Percentiles rank a stretch among this genome's conserved stretches.
phyloP scores from a whole-genome alignment of 2,329 filamentous ascomycete species.

The Tolypocladium endophyticum region DNA sequence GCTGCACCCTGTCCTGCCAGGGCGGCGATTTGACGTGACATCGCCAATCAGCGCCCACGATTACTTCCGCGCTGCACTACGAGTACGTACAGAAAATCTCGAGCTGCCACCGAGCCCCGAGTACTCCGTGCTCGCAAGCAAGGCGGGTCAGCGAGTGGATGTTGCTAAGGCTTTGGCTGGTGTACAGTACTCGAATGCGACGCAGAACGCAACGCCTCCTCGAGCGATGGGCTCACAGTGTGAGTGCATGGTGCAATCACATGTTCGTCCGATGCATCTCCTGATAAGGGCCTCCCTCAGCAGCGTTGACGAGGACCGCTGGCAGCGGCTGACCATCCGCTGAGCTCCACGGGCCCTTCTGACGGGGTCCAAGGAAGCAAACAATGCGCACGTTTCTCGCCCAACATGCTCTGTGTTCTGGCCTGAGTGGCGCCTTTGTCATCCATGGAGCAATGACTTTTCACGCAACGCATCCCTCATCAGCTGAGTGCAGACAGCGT shows the following conservation, averaged over 20 bases:
- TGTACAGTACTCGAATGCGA: not conserved
- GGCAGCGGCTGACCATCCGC: not conserved
- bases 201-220: not conserved
- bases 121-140: no score
- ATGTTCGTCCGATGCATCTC: not conserved
- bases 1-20: not conserved
- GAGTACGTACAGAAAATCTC: not conserved
- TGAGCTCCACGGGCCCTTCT: not conserved
- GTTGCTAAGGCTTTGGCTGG: no score
- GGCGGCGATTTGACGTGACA: not conserved
- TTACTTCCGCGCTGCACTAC: not conserved
- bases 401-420: not conserved
- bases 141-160: not conserved
- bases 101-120: not conserved
- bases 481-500: not conserved
- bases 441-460: not conserved
- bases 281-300: not conserved
- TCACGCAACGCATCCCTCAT: not conserved
- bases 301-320: not conserved
- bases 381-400: not conserved
- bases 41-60: not conserved
- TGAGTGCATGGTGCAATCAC: not conserved
- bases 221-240: not conserved
- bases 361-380: not conserved
- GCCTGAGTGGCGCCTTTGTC: not conserved